Base-by-base conservation (phyloP, 2,329 filamentous ascomycete species). In the Pseudogymnoascus sp. region DNA sequence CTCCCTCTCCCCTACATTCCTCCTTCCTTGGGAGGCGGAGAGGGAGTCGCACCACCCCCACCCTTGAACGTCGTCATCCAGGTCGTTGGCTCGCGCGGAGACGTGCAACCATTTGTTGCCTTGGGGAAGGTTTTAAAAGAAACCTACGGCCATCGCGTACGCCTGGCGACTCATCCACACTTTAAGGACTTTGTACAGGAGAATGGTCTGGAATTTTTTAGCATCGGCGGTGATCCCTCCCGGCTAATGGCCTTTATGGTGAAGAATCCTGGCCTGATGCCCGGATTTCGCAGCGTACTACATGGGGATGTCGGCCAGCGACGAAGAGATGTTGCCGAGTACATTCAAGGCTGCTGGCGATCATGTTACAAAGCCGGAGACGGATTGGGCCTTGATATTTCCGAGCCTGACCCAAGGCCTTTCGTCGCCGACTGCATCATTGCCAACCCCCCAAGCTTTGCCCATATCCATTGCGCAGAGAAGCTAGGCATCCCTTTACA, bases 241-340 rank as follows among this genome's bases (percentile, higher is more conserved):
- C 83, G 89, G 68, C 77, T 91, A 44, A 92, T 91, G 88, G 89
- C 90, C 2, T 95, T 93, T 69, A 95, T 95, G 90, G 90, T 94
- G 50, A 92, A 92, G 73, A 89, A 94, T 67, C 90, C 91, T 0
- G 89, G 90, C 0, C 77, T 95, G 31, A 90, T 95, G 86, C 91
- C 91, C 1, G 87, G 88, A 0, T 84, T 93, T 63, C 86, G 92
- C 54, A 86, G 88, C 1, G 74, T 95, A 54, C 85, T 85, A 63
- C 88, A 81, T 65, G 90, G 90, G 6, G 90, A 94, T 70, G 84
- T 95, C 58, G 86, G 82, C 47, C 88, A 86, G 72, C 80, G 89
- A 33, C 81, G 90, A 31, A 85, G 82, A 64, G 89, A 88, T 13
- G 91, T 95, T 64, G 84, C 85, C 63, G 82, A 90, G 63, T 92